Base-by-base conservation (phyloP, 768 basidiomycete genomes). In the Hericium rajendrae region DNA sequence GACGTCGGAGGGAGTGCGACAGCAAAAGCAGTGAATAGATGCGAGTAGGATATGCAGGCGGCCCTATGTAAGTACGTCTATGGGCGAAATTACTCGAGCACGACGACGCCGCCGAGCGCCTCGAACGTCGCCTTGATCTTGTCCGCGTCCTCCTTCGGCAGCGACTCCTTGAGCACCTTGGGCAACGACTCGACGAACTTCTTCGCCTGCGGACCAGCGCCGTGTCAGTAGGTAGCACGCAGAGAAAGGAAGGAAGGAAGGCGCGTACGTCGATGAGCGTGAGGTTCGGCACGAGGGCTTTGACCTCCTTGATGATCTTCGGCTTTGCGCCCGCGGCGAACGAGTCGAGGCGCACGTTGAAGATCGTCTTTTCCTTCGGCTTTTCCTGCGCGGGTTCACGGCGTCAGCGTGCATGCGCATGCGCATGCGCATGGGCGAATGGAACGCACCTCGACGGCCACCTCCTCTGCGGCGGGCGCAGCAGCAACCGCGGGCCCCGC, bases 301-400 rank as follows among this genome's bases (percentile, higher is more conserved):
- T 99, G 65, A 99, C 91, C 73, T 98, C 97, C 65, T 90, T 84
- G 68, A 99, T 99, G 66, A 97, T 84, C 77, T 99, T 99, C 28
- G 97, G 89, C 72, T 99, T 99, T 54, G 90, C 78, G 11, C 81
- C 77, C 2, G 93, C 83, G 60, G 97, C 94, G 67, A 98, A 97
- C 50, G 92, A 92, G 69, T 95, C 92, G 43, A 99, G 81, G 72
- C 84, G 93, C 68, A 97, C 88, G 65, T 86, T 94, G 76, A 99
- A 99, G 38, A 94, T 80, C 16, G 94, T 97, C 84, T 98, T 98
- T 77, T 97, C 97, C 75, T 97, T 97, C 51, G 94, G 94, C 68
- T 94, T 97, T 71, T 93, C 92, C 86, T 92, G 60, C 10, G 28
- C 37, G 26, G 53, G 3, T 49, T 22, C 38, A 49, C 28, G 43